Evolutionary conservation across 805 yeast species (phyloP), one percentile per base, ranked within the genome.

Genomic region (Sugiyamaella marilandica): DNA sequence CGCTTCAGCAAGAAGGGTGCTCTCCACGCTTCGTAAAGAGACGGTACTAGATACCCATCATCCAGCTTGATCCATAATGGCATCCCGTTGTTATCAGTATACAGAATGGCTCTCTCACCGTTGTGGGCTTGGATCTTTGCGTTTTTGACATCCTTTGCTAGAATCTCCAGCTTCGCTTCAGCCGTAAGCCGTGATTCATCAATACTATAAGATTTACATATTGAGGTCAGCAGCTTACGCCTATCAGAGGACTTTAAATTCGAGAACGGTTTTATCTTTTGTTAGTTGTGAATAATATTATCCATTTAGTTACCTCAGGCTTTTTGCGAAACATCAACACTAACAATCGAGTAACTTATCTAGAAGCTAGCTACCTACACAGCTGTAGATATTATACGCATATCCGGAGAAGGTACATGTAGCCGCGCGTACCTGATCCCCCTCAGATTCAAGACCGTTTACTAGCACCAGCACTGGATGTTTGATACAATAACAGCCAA

Each of bases 221-320:
- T 72, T 3, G 65, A 60, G 3, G 65, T 59, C 10, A 81, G 66
- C 24, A 84, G 66, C 56, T 76, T 76, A 57, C 87, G 78, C 39
- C 94, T 73, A 58, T 89, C 97, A 0, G 96, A 85, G 11, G 87
- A 80, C 68, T 89, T 90, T 54, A 94, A 74, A 60, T 88, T 87
- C 18, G 95, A 79, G 49, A 82, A 73, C 2, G 95, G 83, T 69
- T 90, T 91, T 44, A 54, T 48, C 57, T 53, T 32, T 16, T 41
- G 61, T 64, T 48, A 61, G 62, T 4, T 48, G 18, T n/a, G 43
- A 11, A 13, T n/a, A n/a, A 14, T 13, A 49, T 8, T 53, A 54
- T 21, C 55, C 60, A 18, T 41, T 62, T n/a, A 63, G 70, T 47
- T 51, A 68, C 73, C 13, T 73, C 73, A 13, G 82, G 77, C 44